Conservation (phyloP, 1,284 basidiomycete species). For the Neolentinus lepideus region DNA sequence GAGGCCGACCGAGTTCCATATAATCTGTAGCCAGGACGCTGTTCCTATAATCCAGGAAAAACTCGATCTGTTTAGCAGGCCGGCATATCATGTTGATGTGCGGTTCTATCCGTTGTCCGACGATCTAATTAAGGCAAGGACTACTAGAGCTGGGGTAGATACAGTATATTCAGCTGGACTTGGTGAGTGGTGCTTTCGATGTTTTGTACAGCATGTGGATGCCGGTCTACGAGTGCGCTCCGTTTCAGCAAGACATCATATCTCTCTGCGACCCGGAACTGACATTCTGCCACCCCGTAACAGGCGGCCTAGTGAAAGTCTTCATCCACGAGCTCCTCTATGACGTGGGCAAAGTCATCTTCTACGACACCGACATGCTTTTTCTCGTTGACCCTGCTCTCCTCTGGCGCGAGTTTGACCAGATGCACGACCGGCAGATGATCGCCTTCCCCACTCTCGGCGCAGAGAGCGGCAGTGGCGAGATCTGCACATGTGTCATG, state of each 20-base stretch:
- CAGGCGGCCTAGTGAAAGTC: constrained; percentile 7
- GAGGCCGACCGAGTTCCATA: constrained; percentile 6
- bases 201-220: too few relatives aligned
- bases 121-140: not conserved
- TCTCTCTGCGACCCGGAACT: not conserved
- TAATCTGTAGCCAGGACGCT: constrained; percentile 5
- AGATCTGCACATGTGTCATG: constrained; percentile 7
- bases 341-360: constrained; percentile 7
- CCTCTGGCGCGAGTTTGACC: constrained; percentile 9
- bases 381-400: constrained; percentile 9
- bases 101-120: constrained; percentile 3
- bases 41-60: constrained; percentile 4
- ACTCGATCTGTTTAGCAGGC: constrained; percentile 5
- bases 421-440: constrained; percentile 4
- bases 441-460: constrained; percentile 6
- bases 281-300: not conserved
- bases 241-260: not conserved
- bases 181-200: not conserved
- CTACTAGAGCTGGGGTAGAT: constrained; percentile 4
- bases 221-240: too few relatives aligned
- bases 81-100: constrained; percentile 1
- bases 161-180: constrained; percentile 3
- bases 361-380: constrained; percentile 10
- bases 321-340: constrained; percentile 9
- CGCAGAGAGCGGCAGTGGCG: not conserved